A percentile compares a stretch with the other conserved stretches of the same genome.
Conservation (phyloP, 805 yeast species). For the Spathaspora girioi region DNA sequence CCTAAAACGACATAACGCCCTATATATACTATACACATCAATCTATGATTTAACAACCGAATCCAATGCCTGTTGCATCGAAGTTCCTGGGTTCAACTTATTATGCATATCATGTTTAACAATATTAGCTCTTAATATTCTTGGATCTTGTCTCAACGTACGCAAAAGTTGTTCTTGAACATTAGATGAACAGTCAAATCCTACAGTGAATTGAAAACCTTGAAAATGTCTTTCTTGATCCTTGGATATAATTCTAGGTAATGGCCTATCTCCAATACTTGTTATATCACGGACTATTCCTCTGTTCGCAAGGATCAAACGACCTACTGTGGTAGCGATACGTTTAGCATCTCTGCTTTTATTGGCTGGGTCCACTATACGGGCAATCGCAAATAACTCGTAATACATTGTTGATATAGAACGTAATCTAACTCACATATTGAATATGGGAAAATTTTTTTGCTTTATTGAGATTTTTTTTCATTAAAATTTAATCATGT, state of each 20-base stretch:
- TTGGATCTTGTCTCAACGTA: constrained; percentile 81
- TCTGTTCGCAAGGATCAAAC: constrained; percentile 77
- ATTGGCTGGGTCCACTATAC: constrained; percentile 59
- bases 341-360: constrained; percentile 38
- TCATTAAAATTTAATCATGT: not conserved
- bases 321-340: constrained; percentile 68
- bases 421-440: too few relatives aligned
- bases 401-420: constrained; percentile 57
- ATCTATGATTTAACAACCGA: constrained; percentile 8
- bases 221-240: constrained; percentile 88
- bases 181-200: constrained; percentile 80
- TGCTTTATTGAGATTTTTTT: not conserved
- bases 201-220: constrained; percentile 82
- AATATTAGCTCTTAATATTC: constrained; percentile 77
- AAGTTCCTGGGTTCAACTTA: constrained; percentile 52
- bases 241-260: constrained; percentile 79
- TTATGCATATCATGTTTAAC: constrained; percentile 57
- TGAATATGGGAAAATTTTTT: too few relatives aligned
- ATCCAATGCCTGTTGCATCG: constrained; percentile 44
- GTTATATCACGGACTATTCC: constrained; percentile 87
- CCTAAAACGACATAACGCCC: not conserved
- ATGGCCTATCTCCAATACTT: constrained; percentile 70
- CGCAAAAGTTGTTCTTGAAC: constrained; percentile 84
- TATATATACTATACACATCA: not conserved
- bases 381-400: constrained; percentile 86